Evolutionary conservation across 768 basidiomycete species (phyloP), one percentile per base, ranked within the genome.

Genomic region (Lentinus tigrinus): DNA sequence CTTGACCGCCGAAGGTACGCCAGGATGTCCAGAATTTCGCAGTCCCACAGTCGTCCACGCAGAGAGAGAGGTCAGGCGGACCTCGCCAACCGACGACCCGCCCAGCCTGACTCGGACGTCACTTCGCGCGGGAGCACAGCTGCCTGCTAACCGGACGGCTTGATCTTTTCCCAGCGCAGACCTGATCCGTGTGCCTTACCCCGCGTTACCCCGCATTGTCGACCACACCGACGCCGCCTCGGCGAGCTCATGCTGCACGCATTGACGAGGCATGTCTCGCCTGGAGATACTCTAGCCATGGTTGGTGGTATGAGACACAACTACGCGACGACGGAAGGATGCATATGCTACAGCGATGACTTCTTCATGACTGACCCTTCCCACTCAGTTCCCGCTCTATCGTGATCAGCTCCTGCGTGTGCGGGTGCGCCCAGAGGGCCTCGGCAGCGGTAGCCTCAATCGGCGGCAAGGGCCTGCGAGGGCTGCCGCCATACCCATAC

Each of bases 401-500:
- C 47, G 75, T 73, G 57, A 91, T 75, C 17, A 94, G 74, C 27
- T 81, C 85, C 60, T 80, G 81, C 21, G 85, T 86, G 67, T 91
- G 84, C 8, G 83, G 77, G 63, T 94, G 89, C 40, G 81, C 80
- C 85, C 88, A 89, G 52, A 95, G 70, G 2, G 80, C 80, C 40
- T 80, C 74, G 14, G 83, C 89, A 28, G 74, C 82, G 38, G 69
- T 78, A 44, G 77, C 63, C 2, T 79, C 77, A 13, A 89, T 85
- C 10, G 88, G 85, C 42, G 84, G 80, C 47, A 97, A 79, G 13
- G 95, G 95, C 66, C 79, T 83, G 52, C 94, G 80, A 16, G 91
- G 86, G 26, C 74, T 68, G 0, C 91, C 92, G 11, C 93, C 91
- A 70, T 93, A 94, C 4, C 92, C 93, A 61, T 88, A 80, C 11